phyloP scores from a whole-genome alignment of 768 basidiomycete species.

The Cantharellus anzutake region DNA sequence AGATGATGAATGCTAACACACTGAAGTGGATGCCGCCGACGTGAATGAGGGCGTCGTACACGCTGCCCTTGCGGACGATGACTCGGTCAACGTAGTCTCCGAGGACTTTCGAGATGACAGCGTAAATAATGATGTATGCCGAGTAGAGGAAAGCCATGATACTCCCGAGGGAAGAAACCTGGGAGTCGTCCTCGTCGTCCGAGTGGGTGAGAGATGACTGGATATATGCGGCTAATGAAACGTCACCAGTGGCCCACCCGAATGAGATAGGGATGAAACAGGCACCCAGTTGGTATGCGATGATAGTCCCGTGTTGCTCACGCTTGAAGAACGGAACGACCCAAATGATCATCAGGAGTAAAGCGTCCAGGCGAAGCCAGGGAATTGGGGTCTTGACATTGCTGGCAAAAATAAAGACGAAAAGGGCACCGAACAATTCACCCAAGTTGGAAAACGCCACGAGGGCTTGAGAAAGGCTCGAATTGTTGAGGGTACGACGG shows the following conservation, averaged over 20 bases:
- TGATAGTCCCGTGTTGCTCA: no score
- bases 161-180: background rate
- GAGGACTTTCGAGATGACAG: slow-evolving; percentile 14
- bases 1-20: slow-evolving; percentile 13
- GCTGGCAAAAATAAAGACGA: no score
- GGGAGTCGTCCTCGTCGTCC: background rate
- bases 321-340: no score
- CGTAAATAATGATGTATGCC: slow-evolving; percentile 12
- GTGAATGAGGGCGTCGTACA: slow-evolving; percentile 9
- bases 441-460: no score
- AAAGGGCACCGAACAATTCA: no score
- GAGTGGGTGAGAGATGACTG: background rate
- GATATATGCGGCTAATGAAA: background rate
- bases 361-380: no score
- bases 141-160: background rate
- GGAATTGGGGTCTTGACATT: no score
- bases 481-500: no score
- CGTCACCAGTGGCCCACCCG: background rate
- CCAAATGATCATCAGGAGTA: no score
- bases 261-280: background rate
- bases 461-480: no score
- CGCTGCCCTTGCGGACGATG: slow-evolving; percentile 7
- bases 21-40: slow-evolving; percentile 13
- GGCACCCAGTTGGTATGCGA: no score
- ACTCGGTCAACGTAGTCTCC: slow-evolving; percentile 15